Evolutionary conservation across 1,284 basidiomycete genomes (phyloP), one percentile per base, ranked within the genome.

Genomic region (Chalciporus piperatoides): DNA sequence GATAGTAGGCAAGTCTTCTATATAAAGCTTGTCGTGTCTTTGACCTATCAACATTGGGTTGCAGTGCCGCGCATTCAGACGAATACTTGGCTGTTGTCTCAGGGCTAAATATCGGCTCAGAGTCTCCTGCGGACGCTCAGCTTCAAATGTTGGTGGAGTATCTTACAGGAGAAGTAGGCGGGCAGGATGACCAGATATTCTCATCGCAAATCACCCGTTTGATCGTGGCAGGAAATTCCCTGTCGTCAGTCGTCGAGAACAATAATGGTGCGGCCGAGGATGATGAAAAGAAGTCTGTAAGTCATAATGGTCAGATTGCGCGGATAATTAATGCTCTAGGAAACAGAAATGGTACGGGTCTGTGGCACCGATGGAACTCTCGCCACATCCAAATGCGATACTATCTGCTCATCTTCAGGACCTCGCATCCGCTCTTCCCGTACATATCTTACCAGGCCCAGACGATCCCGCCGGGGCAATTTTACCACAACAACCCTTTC

Each of bases 401-500:
- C 79, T 97, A 35, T 81, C 90, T 19, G 71, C 78, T 2, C 77
- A 90, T 56, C 74, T 98, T 27, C 69, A 79, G 15, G 92, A 96
- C 59, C 79, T 87, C 55, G 81, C 79, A 17, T 77, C 79, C 32
- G 75, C 81, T 21, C 74, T 94, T 61, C 86, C 90, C 4, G 74
- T 96, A 23, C 91, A 93, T 62, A 73, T 96, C 27, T 74, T 97
- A 17, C 90, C 96, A 0, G 95, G 96, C 10, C 80, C 84, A 43
- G 76, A 77, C 36, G 96, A 99, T 68, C 96, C 96, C 1, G 82
- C 92, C 6, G 91, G 90, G 0, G 78, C 82, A 0, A 91, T 96
- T 24, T 71, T 99, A 48, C 97, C 97, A 1, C 97, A 99, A 65
- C 96, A 98, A 65, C 80, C 92, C 0, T 78, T 99, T 58, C 97